Percentiles rank a stretch among this genome's conserved stretches.
Evolutionary conservation across 2,329 filamentous ascomycete species (phyloP).

Genomic region (Biscogniauxia sp.): DNA sequence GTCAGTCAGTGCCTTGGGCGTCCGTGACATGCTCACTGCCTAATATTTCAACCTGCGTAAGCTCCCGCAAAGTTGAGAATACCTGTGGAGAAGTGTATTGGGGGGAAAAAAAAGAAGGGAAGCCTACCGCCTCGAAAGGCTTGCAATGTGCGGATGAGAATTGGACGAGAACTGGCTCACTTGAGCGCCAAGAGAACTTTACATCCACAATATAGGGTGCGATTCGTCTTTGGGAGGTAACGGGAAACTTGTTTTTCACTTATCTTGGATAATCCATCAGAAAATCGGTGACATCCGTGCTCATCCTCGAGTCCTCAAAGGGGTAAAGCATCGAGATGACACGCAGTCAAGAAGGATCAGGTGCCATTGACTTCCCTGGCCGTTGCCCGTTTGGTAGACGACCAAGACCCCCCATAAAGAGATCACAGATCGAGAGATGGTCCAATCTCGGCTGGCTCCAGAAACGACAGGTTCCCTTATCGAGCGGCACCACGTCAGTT

Average conservation of each 20-base stretch:
- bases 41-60: constrained; percentile 5
- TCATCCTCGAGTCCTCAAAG: constrained; percentile 7
- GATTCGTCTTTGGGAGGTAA: constrained; percentile 3
- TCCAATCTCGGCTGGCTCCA: constrained; percentile 16
- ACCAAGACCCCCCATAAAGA: background rate
- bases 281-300: background rate
- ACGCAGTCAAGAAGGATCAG: constrained; percentile 32
- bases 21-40: constrained; percentile 5
- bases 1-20: background rate
- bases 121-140: constrained; percentile 8
- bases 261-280: background rate
- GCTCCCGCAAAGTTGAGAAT: constrained; percentile 1
- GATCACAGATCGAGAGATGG: constrained; percentile 23
- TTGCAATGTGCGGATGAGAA: background rate
- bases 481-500: constrained; percentile 30
- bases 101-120: background rate
- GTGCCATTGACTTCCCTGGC: constrained; percentile 19
- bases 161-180: constrained; percentile 1
- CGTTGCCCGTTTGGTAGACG: background rate
- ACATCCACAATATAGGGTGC: background rate
- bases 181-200: background rate
- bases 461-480: constrained; percentile 19
- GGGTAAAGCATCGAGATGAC: constrained; percentile 29
- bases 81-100: background rate
- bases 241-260: background rate